A percentile compares a stretch with the other conserved stretches of the same genome.
Evolutionary conservation across 139 green algal species (phyloP).

Genomic region (Astrephomene gubernaculifera): DNA sequence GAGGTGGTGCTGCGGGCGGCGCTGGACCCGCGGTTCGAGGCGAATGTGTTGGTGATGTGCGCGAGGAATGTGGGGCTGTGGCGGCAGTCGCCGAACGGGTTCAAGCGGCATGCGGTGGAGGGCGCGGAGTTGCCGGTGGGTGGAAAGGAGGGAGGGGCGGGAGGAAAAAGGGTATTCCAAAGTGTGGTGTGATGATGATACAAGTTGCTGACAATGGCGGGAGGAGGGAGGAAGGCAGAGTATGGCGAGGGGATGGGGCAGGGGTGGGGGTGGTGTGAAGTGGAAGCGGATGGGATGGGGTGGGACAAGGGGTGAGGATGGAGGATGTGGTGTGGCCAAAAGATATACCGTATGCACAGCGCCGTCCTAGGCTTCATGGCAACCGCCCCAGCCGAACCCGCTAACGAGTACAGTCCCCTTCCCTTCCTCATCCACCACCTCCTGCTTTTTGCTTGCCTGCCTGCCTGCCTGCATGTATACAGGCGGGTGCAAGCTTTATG

Average conservation of each 20-base stretch:
- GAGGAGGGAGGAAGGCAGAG: background rate
- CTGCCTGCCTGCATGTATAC: too few species aligned
- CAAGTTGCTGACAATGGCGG: background rate
- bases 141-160: background rate
- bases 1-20: constrained; percentile 6
- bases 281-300: background rate
- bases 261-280: background rate
- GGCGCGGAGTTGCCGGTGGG: constrained; percentile 36
- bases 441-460: too few species aligned
- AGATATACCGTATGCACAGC: too few species aligned
- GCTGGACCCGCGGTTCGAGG: constrained; percentile 47
- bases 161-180: background rate
- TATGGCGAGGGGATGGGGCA: background rate
- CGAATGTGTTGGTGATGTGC: constrained; percentile 45
- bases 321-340: too few species aligned
- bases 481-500: constrained; percentile 4
- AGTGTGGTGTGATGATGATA: too few species aligned
- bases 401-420: too few species aligned
- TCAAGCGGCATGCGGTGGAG: constrained; percentile 44
- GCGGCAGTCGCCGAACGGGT: constrained; percentile 34
- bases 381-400: too few species aligned
- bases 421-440: too few species aligned
- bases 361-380: too few species aligned
- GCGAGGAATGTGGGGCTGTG: constrained; percentile 1
- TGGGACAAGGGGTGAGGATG: background rate